Base-by-base conservation (phyloP, 2,329 filamentous ascomycete genomes). In the Laburnicola sp. region DNA sequence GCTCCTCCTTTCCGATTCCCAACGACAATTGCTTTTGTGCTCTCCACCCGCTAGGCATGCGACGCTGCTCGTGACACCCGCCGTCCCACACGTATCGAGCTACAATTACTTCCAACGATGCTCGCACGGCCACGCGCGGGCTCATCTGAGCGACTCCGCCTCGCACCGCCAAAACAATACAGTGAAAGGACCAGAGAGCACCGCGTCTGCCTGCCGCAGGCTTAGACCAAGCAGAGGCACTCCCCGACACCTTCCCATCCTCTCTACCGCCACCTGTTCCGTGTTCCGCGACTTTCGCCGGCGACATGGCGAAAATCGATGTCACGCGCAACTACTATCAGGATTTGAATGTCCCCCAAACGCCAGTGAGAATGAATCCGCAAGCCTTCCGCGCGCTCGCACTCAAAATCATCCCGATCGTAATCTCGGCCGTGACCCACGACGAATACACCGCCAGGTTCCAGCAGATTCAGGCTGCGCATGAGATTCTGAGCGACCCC, bases 381-480 rank as follows among this genome's bases (percentile, higher is more conserved):
- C 76, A 94, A 87, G 73, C 87, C 92, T 96, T 91, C 73, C 84
- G 88, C 60, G 91, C 91, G 72, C 82, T 96, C 66, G 91, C 91
- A 41, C 78, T 95, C 40, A 88, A 89, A 71, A 88, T 65, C 91
- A 96, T 66, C 91, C 91, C 6, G 91, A 96, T 70, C 87, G 91
- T 53, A 96, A 96, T 66, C 89, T 87, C 8, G 91, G 91, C 45
- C 84, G 83, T 65, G 91, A 96, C 74, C 75, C 48, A 46, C 45
- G 54, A 83, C 50, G 89, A 93, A 66, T 88, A 87, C 67, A 89
- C 89, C 59, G 80, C 87, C 28, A 88, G 89, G 66, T 96, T 96
- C 66, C 89, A 95, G 71, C 83, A 86, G 43, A 95, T 96, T 42
- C 89, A 95, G 72, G 84, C 88, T 3, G 91, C 91, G 22, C 86